phyloP scores from a whole-genome alignment of 1,284 basidiomycete species.

The Heterobasidion occidentale region DNA sequence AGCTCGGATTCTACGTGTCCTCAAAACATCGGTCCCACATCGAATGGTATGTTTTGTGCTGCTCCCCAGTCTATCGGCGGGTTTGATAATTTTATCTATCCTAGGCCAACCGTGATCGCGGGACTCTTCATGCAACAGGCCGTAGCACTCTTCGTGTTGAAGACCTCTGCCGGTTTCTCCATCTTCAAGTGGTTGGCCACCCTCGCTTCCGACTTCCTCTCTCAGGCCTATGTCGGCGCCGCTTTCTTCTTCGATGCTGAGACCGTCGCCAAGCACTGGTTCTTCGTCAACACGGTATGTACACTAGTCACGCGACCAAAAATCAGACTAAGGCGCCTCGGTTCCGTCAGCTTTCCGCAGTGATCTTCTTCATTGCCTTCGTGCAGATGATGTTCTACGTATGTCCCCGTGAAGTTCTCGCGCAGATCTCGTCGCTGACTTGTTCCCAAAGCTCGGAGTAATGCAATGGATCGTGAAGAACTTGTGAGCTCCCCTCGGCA shows the following conservation, averaged over 20 bases:
- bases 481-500: constrained; percentile 41
- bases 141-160: constrained; percentile 82
- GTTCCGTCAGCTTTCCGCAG: constrained; percentile 47
- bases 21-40: constrained; percentile 55
- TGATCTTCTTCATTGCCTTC: constrained; percentile 86
- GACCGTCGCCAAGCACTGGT: constrained; percentile 60
- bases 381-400: constrained; percentile 82
- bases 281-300: constrained; percentile 68
- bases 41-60: constrained; percentile 44
- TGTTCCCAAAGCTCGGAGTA: constrained; percentile 45
- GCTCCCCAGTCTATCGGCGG: background rate
- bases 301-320: background rate
- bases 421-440: background rate
- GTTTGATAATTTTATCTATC: constrained; percentile 5
- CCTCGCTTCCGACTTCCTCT: constrained; percentile 67
- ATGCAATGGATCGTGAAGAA: constrained; percentile 86
- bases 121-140: constrained; percentile 81
- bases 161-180: constrained; percentile 70
- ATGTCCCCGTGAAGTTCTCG: constrained; percentile 9
- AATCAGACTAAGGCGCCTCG: constrained; percentile 6
- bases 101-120: constrained; percentile 74
- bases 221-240: constrained; percentile 55
- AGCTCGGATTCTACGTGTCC: constrained; percentile 58
- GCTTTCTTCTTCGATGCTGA: constrained; percentile 73
- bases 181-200: constrained; percentile 78